Evolutionary conservation across 106 monocot species (phyloP), one percentile per base, ranked within the genome.

Genomic region (Narthecium ossifragum): DNA sequence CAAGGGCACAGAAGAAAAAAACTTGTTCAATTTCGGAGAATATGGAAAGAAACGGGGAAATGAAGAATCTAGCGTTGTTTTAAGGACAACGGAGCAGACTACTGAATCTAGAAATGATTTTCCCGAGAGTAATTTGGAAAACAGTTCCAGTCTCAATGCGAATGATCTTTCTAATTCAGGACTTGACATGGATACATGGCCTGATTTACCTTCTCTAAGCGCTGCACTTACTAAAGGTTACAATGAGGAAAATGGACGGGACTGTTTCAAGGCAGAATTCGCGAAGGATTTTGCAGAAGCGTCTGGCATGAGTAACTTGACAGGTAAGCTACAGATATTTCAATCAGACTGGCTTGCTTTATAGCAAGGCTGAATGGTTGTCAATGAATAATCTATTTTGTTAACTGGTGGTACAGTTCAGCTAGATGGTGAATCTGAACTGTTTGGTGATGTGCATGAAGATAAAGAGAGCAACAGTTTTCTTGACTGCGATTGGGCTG

Each of bases 161-260:
- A 75, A 76, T 41, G 72, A 67, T 37, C 20, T 71, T 69, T 47
- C 74, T 67, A 69, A 34, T 61, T 38, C 82, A 34, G 40, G 43
- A 76, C 46, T 66, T 66, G 74, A 80, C 48, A 51, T 94, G 63
- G 89, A 89, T 80, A 18, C 82, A 5, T 94, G 82, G 85, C 55
- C 80, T 46, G 81, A 89, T 72, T 68, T 85, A 23, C 88, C 85
- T 57, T 74, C 72, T 40, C 46, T 88, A 63, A 61, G 66, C 63
- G 63, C 69, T 53, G 34, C 66, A 26, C 64, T 66, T 52, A 54
- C 15, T 59, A 57, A 67, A 60, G 62, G 63, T 18, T 80, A 61
- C 28, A 68, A 31, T 51, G 51, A 73, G 55, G 71, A 50, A 59
- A 63, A 62, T 61, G 60, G 32, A 41, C 46, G 31, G 28, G 68